Evolutionary conservation across 768 basidiomycete species (phyloP), one percentile per base, ranked within the genome.

Genomic region (Candolleomyces aberdarensis): DNA sequence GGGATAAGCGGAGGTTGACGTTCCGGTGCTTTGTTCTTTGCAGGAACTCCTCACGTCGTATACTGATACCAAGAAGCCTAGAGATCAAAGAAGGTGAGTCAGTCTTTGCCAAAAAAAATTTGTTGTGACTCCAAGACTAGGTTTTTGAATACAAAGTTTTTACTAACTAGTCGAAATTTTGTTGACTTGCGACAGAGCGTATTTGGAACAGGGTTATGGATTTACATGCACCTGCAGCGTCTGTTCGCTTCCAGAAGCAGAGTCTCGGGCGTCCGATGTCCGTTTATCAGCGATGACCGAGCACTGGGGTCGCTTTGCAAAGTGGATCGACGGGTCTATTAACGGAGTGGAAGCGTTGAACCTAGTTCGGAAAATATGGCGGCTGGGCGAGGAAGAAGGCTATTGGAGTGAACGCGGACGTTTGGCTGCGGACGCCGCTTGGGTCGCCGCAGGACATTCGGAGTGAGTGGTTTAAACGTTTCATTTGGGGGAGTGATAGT

Each of bases 21-120:
- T 31, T 22, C 52, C 29, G 52, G 17, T 53, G 29, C 17, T n/a
- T 52, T 22, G 17, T 50, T 13, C 36, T 26, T 32, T 5, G 47
- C 63, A 87, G 83, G 88, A 89, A 72, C 65, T 89, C 20, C 73
- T 87, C 57, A 87, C 85, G 5, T 79, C 83, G 8, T 88, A 88
- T 62, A 82, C 77, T 40, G 75, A 86, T 65, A 85, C 86, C 6
- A 85, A 84, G 63, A 69, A 71, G 62, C 74, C 83, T 10, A 76
- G 85, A 60, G 72, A 75, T 26, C 76, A 85, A 62, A 78, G 87
- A 58, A 80, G 84, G 86, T 83, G 61, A 52, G 74, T 53, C 19
- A 46, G 13, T 32, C 26, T 26, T n/a, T n/a, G 14, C 47, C 40
- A 5, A 20, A 5, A 43, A 43, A 43, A 1, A 2, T 13, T 11